Percentiles rank a stretch among this genome's conserved stretches.
Evolutionary conservation across 805 yeast species (phyloP).

Genomic region (Diddensiella caesifluorescens): DNA sequence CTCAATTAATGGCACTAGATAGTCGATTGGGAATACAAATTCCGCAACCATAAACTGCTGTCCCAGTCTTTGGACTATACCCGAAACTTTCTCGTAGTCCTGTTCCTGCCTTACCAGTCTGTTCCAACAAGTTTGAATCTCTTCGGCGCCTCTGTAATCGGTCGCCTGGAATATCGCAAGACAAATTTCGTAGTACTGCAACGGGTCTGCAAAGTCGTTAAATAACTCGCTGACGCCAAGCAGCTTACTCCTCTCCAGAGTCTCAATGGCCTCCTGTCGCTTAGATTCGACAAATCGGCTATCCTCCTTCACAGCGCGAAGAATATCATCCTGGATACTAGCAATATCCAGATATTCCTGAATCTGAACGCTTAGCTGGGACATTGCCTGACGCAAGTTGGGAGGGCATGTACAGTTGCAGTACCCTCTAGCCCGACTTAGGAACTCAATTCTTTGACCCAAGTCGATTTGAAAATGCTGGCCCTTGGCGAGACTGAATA

Average conservation of each 20-base stretch:
- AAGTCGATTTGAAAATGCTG: constrained; percentile 59
- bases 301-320: constrained; percentile 37
- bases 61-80: constrained; percentile 47
- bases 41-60: constrained; percentile 62
- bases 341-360: constrained; percentile 84
- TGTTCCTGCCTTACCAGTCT: constrained; percentile 44
- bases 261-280: constrained; percentile 45
- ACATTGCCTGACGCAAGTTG: constrained; percentile 67
- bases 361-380: constrained; percentile 60
- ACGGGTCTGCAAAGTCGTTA: constrained; percentile 81
- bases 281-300: constrained; percentile 37
- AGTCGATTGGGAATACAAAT: constrained; percentile 72
- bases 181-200: constrained; percentile 81
- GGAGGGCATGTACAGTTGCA: constrained; percentile 82
- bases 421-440: constrained; percentile 90
- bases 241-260: constrained; percentile 60
- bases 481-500: constrained; percentile 68
- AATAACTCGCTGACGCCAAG: constrained; percentile 71
- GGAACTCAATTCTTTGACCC: constrained; percentile 73
- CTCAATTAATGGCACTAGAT: constrained; percentile 60
- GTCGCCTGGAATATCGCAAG: constrained; percentile 73
- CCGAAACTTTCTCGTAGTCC: constrained; percentile 36
- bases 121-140: constrained; percentile 76
- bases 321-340: constrained; percentile 68
- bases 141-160: constrained; percentile 80